Evolutionary conservation across 306 rosid species (phyloP).

Genomic region (Cicer bijugum): DNA sequence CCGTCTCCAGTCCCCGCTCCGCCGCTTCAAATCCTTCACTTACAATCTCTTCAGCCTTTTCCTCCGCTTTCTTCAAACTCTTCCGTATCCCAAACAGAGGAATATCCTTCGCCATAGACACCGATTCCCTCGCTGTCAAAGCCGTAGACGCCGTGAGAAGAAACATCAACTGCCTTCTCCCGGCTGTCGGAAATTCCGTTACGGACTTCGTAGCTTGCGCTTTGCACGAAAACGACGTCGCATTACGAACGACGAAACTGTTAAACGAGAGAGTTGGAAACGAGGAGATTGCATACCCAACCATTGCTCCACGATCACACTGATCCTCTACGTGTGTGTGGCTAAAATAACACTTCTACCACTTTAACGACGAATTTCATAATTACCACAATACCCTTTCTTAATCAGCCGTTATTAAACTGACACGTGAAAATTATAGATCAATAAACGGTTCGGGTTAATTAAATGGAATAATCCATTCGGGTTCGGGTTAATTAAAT

Average conservation of each 20-base stretch:
- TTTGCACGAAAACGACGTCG: constrained; percentile 40
- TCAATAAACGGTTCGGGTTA: constrained; percentile 12
- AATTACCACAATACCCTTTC: constrained; percentile 31
- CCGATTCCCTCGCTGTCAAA: constrained; percentile 49
- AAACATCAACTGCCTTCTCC: constrained; percentile 65
- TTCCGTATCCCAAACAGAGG: constrained; percentile 74
- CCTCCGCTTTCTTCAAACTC: constrained; percentile 73
- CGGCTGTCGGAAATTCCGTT: constrained; percentile 25
- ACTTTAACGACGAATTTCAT: background rate
- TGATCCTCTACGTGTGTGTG: constrained; percentile 52
- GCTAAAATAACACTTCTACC: background rate
- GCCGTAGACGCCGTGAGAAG: constrained; percentile 60
- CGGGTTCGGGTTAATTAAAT: constrained; percentile 23
- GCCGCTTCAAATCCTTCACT: constrained; percentile 79
- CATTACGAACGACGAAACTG: constrained; percentile 46
- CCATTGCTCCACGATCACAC: constrained; percentile 49
- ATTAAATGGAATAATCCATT: background rate
- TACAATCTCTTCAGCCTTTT: constrained; percentile 73
- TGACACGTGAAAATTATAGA: constrained; percentile 38
- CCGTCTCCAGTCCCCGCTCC: constrained; percentile 56
- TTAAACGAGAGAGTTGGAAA: constrained; percentile 49
- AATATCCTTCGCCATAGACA: constrained; percentile 64
- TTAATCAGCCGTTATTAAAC: background rate
- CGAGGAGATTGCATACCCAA: constrained; percentile 54
- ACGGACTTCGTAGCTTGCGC: constrained; percentile 20